Evolutionary conservation across 1,284 basidiomycete species (phyloP), one percentile per base, ranked within the genome.

Genomic region (Cronartium quercuum): DNA sequence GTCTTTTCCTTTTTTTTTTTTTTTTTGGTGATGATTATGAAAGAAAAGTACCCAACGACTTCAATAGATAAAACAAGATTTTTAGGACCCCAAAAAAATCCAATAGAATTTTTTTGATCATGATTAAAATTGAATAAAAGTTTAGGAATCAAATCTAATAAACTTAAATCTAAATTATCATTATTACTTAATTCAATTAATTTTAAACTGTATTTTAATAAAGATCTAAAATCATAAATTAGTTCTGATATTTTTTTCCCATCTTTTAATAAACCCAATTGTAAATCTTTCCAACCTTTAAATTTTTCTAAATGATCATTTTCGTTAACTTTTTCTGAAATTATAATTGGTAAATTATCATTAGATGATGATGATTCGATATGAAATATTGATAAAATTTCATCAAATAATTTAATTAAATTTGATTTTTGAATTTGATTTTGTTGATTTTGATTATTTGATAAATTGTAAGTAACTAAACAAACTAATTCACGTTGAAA

Each of bases 401-500:
- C 41, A 21, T 55, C 41, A 7, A 71, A 47, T 6, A 71, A 44
- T 35, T 63, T 62, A 10, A 55, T 38, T 34, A 71, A 44, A 40
- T 71, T 44, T 40, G 63, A 10, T 3, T 37, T 34, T 51, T 61
- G 58, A 9, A 21, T 35, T 34, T 42, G 35, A 9, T 51, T 51
- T 6, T 58, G 40, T n/a, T 41, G 51, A 38, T 37, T 44, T 51
- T 61, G 60, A 64, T 62, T 51, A 12, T 55, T 44, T 12, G 12
- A 42, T 10, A 71, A 51, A 35, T 64, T 58, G 51, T 71, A 47
- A 10, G 66, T 24, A 21, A 73, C 44, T 18, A 73, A 47, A 3
- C 62, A 62, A 34, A 73, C 55, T 35, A 73, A 66, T 44, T 73
- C 63, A 13, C 70, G 44, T 44, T 66, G 57, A 44, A 73, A 65